Base-by-base conservation (phyloP, 805 yeast genomes). In the Scheffersomyces amazonensis region DNA sequence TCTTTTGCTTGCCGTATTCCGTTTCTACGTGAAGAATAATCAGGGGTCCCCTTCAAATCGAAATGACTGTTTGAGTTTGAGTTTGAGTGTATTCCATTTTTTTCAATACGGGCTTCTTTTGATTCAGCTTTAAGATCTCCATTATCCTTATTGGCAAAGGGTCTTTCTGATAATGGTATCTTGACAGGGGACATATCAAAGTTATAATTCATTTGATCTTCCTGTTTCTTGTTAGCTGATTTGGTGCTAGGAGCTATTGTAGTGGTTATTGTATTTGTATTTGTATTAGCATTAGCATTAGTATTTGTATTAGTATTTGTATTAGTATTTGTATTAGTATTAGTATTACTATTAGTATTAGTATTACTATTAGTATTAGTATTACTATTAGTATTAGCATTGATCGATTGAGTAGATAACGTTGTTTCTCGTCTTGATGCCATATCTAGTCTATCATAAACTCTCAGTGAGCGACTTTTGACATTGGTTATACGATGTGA, bases 381-480 rank as follows among this genome's bases (percentile, higher is more conserved):
- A n/a, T n/a, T n/a, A n/a, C n/a, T n/a, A n/a, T n/a, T n/a, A n/a
- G n/a, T n/a, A n/a, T n/a, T n/a, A n/a, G n/a, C n/a, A n/a, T n/a
- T n/a, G n/a, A n/a, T n/a, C n/a, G n/a, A n/a, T n/a, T n/a, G n/a
- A n/a, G n/a, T n/a, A n/a, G n/a, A n/a, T n/a, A n/a, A n/a, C n/a
- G n/a, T n/a, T 20, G 19, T 32, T 17, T 41, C 44, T n/a, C 33
- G 16, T 32, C 44, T 38, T 13, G 47, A 36, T n/a, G 43, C 47
- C 9, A 41, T 32, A 31, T 46, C 49, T 10, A 42, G 30, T 20
- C 39, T 40, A 18, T 49, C 49, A 32, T 43, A 48, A 13, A 47
- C 46, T 28, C 53, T 38, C 54, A 50, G 53, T 9, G 53, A 42
- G n/a, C 48, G 22, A 21, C 41, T 46, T 16, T 25, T 32, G 2